A percentile compares a stretch with the other conserved stretches of the same genome.
Evolutionary conservation across 192 early-diverging fungal genomes (phyloP).

Genomic region (Gaertneriomyces semiglobifer): DNA sequence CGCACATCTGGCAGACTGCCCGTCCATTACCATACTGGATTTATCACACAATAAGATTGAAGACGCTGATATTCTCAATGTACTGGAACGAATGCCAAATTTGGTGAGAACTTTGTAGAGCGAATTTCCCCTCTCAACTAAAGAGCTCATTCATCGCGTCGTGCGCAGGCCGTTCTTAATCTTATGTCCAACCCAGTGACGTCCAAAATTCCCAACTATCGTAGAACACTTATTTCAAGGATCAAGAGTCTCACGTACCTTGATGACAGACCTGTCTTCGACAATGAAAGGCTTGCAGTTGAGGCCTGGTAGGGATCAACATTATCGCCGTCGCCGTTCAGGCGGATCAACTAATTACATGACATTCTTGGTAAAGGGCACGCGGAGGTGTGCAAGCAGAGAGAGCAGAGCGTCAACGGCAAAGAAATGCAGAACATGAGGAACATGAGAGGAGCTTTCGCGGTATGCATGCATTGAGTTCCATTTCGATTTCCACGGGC

Average conservation of each 20-base stretch:
- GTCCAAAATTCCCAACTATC: slow-evolving; percentile 52
- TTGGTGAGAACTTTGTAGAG: slow-evolving; percentile 38
- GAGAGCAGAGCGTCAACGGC: slow-evolving; percentile 47
- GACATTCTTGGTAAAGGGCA: slow-evolving; percentile 21
- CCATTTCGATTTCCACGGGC: neutral
- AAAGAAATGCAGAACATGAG: slow-evolving; percentile 43
- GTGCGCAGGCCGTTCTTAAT: slow-evolving; percentile 53
- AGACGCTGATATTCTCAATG: slow-evolving; percentile 49
- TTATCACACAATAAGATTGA: slow-evolving; percentile 55
- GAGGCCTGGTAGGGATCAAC: slow-evolving; percentile 52
- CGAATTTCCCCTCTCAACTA: neutral
- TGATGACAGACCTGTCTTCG: slow-evolving; percentile 61
- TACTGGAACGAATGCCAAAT: slow-evolving; percentile 50
- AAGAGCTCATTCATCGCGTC: neutral
- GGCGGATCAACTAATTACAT: neutral
- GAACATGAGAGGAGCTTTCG: slow-evolving; percentile 57
- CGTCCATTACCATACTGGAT: slow-evolving; percentile 47
- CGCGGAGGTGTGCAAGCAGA: slow-evolving; percentile 28
- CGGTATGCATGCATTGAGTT: slow-evolving; percentile 28
- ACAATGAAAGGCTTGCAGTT: slow-evolving; percentile 50
- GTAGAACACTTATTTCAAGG: slow-evolving; percentile 43
- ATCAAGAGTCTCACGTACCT: slow-evolving; percentile 49
- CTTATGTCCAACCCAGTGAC: slow-evolving; percentile 59
- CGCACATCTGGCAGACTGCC: slow-evolving; percentile 34
- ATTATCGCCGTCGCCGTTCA: neutral